These are phyloP conservation scores for Talaromyces pinophilus DNA, from an alignment of 2,329 filamentous ascomycete species.

Conservation along the genomic window DNA sequence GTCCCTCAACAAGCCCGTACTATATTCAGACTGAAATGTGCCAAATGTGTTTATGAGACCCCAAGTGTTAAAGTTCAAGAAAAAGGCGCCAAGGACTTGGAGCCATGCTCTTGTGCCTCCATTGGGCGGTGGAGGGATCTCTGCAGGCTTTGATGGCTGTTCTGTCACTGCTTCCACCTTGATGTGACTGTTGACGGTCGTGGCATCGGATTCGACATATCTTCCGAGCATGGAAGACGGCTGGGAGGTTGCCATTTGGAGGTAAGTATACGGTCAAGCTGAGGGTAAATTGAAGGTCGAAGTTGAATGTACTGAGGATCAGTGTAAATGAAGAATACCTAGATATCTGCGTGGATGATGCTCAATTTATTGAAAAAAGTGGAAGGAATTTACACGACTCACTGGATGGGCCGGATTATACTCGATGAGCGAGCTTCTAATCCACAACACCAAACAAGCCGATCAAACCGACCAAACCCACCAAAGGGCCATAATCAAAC, in stretches of 20 bases:
- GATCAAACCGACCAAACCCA: neutral
- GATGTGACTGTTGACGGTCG: neutral
- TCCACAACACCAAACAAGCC: neutral
- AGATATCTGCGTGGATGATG: neutral
- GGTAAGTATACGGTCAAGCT: neutral
- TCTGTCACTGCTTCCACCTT: neutral
- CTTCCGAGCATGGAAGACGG: neutral
- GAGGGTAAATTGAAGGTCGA: neutral
- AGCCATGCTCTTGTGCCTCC: constrained; percentile 32
- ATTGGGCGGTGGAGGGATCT: constrained; percentile 28
- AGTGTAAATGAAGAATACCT: neutral
- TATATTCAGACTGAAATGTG: constrained; percentile 46
- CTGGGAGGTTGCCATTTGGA: neutral
- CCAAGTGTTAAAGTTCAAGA: constrained; percentile 39
- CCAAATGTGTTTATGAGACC: constrained; percentile 51
- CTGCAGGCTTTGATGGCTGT: constrained; percentile 21
- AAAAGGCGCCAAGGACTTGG: constrained; percentile 31
- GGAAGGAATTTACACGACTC: neutral
- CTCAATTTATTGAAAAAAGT: neutral
- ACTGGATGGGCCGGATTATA: neutral
- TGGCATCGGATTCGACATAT: neutral
- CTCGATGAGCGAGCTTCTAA: neutral
- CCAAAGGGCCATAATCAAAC: neutral
- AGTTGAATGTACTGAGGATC: neutral
- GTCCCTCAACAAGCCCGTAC: constrained; percentile 38